Conservation (phyloP, 441 rosid species). For the Rhodomyrtus psidioides region DNA sequence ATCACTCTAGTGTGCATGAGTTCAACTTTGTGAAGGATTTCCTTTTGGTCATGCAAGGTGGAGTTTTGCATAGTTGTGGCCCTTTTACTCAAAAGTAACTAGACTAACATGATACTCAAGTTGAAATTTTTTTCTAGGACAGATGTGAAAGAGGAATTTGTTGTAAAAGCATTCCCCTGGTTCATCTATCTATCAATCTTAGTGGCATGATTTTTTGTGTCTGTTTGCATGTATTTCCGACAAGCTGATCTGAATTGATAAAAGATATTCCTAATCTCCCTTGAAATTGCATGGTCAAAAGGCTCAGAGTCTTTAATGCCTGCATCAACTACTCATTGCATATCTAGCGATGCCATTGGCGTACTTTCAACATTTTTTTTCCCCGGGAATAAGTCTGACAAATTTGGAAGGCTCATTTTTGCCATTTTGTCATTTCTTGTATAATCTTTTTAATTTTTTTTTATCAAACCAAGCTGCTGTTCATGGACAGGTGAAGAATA, state of each 20-base stretch:
- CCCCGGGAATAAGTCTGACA: neutral
- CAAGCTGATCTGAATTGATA: neutral
- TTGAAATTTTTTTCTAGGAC: neutral
- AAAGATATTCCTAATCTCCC: neutral
- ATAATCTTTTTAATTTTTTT: neutral
- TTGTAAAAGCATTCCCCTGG: neutral
- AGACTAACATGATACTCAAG: neutral
- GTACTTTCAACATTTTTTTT: neutral
- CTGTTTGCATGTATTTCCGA: neutral
- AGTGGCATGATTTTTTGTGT: neutral
- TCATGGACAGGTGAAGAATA: slow-evolving; percentile 70
- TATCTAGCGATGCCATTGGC: neutral
- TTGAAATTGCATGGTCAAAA: neutral
- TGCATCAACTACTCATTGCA: neutral
- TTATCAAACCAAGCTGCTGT: neutral
- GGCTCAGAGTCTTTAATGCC: neutral
- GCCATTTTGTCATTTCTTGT: neutral
- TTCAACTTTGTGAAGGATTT: neutral
- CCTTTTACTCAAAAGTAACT: neutral
- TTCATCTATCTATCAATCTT: neutral
- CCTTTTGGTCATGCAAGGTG: neutral
- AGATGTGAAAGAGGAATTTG: neutral
- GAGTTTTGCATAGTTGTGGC: neutral
- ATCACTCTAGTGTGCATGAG: neutral
- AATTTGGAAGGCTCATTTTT: neutral